Conservation (phyloP, 495 filamentous ascomycete species). For the Podospora pseudopauciseta region DNA sequence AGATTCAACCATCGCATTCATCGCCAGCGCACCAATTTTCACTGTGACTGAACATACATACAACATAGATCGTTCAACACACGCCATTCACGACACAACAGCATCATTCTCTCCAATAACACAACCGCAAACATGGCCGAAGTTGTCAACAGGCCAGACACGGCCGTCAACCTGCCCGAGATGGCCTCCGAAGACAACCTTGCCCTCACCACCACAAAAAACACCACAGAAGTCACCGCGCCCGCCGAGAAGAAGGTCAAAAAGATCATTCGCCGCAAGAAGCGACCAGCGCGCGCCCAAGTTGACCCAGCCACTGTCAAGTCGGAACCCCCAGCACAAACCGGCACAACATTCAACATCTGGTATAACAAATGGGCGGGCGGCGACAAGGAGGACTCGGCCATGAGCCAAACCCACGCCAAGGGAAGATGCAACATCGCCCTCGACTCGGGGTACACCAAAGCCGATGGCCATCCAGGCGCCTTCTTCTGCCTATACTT, state of each 20-base stretch:
- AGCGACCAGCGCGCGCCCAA: constrained; percentile 65
- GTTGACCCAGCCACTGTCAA: constrained; percentile 78
- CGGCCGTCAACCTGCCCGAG: constrained; percentile 11
- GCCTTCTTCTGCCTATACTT: constrained; percentile 94
- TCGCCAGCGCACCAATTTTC: neutral
- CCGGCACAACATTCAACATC: constrained; percentile 82
- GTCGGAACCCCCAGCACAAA: constrained; percentile 79
- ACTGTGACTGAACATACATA: neutral
- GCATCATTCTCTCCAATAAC: neutral
- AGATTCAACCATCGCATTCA: neutral
- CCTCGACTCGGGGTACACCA: constrained; percentile 81
- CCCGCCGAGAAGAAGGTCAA: constrained; percentile 55
- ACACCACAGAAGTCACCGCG: constrained; percentile 45
- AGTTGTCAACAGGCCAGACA: constrained; percentile 15
- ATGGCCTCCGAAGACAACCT: constrained; percentile 11
- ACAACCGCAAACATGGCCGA: constrained; percentile 20
- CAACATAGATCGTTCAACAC: too few species aligned
- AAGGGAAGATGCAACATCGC: constrained; percentile 76
- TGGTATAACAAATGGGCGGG: constrained; percentile 90
- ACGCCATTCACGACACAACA: neutral
- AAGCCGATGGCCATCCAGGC: constrained; percentile 69
- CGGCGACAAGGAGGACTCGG: constrained; percentile 89
- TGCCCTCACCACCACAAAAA: constrained; percentile 38
- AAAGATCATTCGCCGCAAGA: constrained; percentile 63
- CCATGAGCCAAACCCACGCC: constrained; percentile 68